A percentile compares a stretch with the other conserved stretches of the same genome.
phyloP scores from a whole-genome alignment of 2,329 filamentous ascomycete genomes.

The Grosmannia clavigera region DNA sequence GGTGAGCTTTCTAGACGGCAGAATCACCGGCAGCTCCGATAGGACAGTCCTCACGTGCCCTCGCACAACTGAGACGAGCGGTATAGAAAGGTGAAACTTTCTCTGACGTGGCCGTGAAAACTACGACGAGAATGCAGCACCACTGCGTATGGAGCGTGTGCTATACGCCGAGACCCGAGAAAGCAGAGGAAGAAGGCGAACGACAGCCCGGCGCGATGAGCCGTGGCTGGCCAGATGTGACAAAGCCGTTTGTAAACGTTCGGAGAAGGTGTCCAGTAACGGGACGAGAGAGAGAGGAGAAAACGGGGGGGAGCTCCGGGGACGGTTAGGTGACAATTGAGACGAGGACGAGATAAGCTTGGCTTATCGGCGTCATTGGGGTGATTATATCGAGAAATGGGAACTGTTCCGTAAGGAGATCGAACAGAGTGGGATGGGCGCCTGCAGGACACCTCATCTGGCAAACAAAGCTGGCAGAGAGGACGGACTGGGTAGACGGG shows the following conservation, averaged over 20 bases:
- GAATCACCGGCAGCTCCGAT: too few relatives aligned
- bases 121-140: too few relatives aligned
- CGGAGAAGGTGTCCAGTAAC: neutral
- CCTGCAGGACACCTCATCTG: neutral
- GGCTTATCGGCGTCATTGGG: conserved; percentile 46
- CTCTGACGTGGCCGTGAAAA: too few relatives aligned
- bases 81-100: too few relatives aligned
- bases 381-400: conserved; percentile 11
- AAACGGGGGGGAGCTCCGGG: neutral
- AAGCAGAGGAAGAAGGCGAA: too few relatives aligned
- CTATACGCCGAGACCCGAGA: too few relatives aligned
- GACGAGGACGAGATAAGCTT: conserved; percentile 43
- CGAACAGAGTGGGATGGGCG: conserved; percentile 2
- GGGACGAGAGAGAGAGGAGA: neutral
- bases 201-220: too few relatives aligned
- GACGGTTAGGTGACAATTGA: conserved; percentile 36
- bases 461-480: neutral
- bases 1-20: too few relatives aligned
- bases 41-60: too few relatives aligned
- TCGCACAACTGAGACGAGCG: too few relatives aligned
- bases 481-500: neutral
- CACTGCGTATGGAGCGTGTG: too few relatives aligned
- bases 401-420: conserved; percentile 4
- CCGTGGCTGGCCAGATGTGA: neutral
- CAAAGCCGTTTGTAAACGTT: neutral